These are phyloP conservation scores for Vicia sativa DNA, from an alignment of 306 rosid genomes.

Conservation along the genomic window DNA sequence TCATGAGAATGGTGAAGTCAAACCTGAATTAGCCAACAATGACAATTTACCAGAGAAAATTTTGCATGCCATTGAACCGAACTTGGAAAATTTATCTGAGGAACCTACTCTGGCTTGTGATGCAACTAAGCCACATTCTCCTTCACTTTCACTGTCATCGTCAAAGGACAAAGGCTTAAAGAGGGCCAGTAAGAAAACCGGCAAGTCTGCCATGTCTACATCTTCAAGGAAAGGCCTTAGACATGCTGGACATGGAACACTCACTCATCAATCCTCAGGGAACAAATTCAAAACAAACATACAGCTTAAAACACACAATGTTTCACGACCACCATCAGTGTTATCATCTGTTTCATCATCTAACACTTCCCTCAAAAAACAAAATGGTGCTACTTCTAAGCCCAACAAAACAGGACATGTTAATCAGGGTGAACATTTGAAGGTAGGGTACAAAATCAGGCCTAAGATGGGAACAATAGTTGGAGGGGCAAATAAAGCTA, in stretches of 20 bases:
- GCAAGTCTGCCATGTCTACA: constrained; percentile 33
- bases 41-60: constrained; percentile 51
- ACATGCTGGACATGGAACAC: constrained; percentile 43
- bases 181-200: constrained; percentile 37
- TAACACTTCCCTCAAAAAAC: constrained; percentile 38
- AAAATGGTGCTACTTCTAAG: constrained; percentile 39
- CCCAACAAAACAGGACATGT: constrained; percentile 23
- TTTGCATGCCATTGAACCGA: constrained; percentile 48
- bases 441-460: constrained; percentile 48
- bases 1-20: constrained; percentile 30
- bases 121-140: constrained; percentile 32
- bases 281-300: constrained; percentile 42
- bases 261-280: constrained; percentile 24
- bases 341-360: constrained; percentile 31
- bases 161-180: constrained; percentile 42
- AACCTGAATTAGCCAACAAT: constrained; percentile 37
- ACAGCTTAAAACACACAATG: constrained; percentile 18
- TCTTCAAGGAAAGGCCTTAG: constrained; percentile 50
- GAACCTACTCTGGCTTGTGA: constrained; percentile 39
- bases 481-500: constrained; percentile 42
- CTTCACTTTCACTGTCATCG: constrained; percentile 40
- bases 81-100: constrained; percentile 39
- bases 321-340: constrained; percentile 28
- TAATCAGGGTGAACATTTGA: constrained; percentile 39
- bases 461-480: constrained; percentile 40